These are phyloP conservation scores for Schizochytrium sp. DNA, from an alignment of 108 stramenopile species.

Conservation along the genomic window DNA sequence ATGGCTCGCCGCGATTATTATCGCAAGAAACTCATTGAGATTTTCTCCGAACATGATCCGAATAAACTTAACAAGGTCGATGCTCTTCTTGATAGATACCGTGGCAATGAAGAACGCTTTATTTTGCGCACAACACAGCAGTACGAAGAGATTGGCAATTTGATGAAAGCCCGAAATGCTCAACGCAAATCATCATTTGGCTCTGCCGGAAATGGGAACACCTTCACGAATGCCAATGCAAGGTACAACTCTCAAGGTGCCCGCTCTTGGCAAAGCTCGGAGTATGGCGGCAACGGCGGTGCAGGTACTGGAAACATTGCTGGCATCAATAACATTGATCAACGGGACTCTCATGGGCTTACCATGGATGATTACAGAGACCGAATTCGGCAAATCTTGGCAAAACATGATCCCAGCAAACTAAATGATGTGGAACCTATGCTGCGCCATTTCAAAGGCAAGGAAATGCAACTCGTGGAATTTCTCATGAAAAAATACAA, in stretches of 20 bases:
- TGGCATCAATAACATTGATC: not conserved
- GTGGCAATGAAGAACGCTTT: conserved; percentile 56
- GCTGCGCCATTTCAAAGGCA: conserved; percentile 42
- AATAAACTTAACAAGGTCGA: conserved; percentile 48
- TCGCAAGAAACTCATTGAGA: conserved; percentile 38
- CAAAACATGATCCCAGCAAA: conserved; percentile 13
- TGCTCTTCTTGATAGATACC: conserved; percentile 5
- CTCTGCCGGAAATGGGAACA: not conserved
- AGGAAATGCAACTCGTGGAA: conserved; percentile 52
- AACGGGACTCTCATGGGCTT: conserved; percentile 37
- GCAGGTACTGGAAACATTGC: not conserved
- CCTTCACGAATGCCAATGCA: not conserved
- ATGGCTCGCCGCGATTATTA: conserved; percentile 21
- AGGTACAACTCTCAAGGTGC: not conserved
- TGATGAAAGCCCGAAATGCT: not conserved
- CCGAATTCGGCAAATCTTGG: conserved; percentile 27
- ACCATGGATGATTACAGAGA: conserved; percentile 27
- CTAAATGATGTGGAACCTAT: conserved; percentile 17
- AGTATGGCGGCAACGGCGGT: not conserved
- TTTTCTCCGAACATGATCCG: conserved; percentile 39
- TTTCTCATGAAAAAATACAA: conserved; percentile 49
- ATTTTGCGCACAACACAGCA: conserved; percentile 24
- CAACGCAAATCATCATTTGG: not conserved
- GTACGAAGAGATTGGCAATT: conserved; percentile 1
- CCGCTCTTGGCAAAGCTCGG: not conserved